Evolutionary conservation across 306 rosid species (phyloP), one percentile per base, ranked within the genome.

Genomic region (Vachellia collinsii): DNA sequence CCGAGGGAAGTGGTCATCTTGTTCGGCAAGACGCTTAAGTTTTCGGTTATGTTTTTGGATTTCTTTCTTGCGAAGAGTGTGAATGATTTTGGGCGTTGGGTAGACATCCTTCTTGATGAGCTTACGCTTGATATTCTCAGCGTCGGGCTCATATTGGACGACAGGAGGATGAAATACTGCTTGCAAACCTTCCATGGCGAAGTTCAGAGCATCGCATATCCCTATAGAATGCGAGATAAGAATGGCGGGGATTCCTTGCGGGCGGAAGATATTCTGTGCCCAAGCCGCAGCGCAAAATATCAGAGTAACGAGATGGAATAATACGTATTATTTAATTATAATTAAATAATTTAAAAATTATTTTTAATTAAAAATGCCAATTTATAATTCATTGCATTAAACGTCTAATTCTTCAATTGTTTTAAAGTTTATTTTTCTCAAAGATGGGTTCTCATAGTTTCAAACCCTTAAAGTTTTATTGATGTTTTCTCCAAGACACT

Each of bases 11-110:
- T 83, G 46, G 70, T 74, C 50, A 8, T 81, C 69, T n/a, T 53
- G 70, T 9, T 67, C 76, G 20, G 82, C 72, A 39, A 73, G 76
- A 79, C 82, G 85, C 53, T 88, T 90, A 46, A 80, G 84, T 69
- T 88, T 91, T 48, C 98, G 88, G 13, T 85, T 88, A 85, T 94
- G 91, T 54, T 92, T 94, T 43, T 92, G 98, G 77, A 91, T 85
- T 79, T 94, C 83, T 64, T 92, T 94, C 82, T 90, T 91, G 87
- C 98, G 93, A 81, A 92, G 87, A 29, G 80, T 80, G 97, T 91
- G 98, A 79, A 94, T 34, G 53, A 92, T 90, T 79, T 89, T 92
- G 41, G 97, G 97, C 4, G 97, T 86, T 17, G 98, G 92, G 34
- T 51, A 5, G 5, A 93, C 89, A 47, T 91, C 93, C 78, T 86